These are phyloP conservation scores for sorghum (Sorghum bicolor) DNA, from an alignment of 176 grass and related monocot genomes.

Conservation along the genomic window DNA sequence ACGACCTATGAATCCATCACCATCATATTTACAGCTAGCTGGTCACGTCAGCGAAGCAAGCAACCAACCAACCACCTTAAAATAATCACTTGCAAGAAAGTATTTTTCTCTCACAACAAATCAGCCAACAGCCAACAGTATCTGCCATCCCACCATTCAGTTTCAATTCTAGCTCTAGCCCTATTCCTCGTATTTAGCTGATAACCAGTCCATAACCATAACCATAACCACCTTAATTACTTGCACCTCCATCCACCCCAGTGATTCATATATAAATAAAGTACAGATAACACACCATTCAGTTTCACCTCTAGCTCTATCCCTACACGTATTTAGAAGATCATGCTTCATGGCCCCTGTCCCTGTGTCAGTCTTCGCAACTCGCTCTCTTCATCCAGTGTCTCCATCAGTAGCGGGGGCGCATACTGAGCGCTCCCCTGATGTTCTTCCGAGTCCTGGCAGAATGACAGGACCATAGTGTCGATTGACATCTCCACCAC, in stretches of 20 bases:
- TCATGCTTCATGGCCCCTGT: slow-evolving; percentile 47
- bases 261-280: background rate
- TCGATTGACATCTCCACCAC: slow-evolving; percentile 88
- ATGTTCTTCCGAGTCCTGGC: slow-evolving; percentile 90
- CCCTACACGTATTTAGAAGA: background rate
- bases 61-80: background rate
- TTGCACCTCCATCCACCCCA: background rate
- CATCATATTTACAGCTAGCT: background rate
- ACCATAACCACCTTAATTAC: background rate
- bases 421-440: slow-evolving; percentile 79
- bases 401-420: slow-evolving; percentile 86
- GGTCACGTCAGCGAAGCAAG: background rate
- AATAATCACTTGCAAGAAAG: too few species aligned
- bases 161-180: too few species aligned
- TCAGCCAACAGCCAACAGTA: too few species aligned
- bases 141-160: too few species aligned
- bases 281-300: background rate
- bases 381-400: slow-evolving; percentile 61
- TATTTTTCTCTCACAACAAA: too few species aligned
- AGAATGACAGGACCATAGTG: slow-evolving; percentile 89
- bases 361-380: slow-evolving; percentile 73
- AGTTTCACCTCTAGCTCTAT: background rate
- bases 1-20: background rate
- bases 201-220: background rate
- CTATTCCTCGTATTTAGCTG: too few species aligned